These are phyloP conservation scores for Digitaria exilis DNA, from an alignment of 202 grass and related monocot species.

Conservation along the genomic window DNA sequence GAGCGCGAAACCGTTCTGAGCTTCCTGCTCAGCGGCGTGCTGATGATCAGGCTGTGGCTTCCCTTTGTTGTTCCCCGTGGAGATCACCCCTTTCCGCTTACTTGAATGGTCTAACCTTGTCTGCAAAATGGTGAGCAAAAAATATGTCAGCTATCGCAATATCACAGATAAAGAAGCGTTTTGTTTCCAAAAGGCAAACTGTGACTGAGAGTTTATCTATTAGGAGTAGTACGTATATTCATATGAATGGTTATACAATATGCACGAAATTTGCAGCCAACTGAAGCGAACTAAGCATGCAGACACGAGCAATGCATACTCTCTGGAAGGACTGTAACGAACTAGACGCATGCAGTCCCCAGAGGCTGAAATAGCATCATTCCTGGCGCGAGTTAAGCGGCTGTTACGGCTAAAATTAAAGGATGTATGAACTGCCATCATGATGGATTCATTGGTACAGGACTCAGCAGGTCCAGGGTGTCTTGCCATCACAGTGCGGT, in stretches of 20 bases:
- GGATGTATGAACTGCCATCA: neutral
- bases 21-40: neutral
- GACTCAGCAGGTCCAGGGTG: neutral
- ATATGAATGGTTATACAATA: neutral
- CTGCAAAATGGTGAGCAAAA: constrained; percentile 9
- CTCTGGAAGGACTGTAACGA: neutral
- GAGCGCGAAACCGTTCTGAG: constrained; percentile 31
- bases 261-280: neutral
- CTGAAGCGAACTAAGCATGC: neutral
- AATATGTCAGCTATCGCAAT: neutral
- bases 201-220: neutral
- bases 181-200: too few relatives aligned
- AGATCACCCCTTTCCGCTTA: neutral
- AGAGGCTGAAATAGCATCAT: neutral
- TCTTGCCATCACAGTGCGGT: neutral
- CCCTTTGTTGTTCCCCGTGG: constrained; percentile 4
- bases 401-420: neutral
- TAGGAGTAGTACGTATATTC: neutral
- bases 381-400: neutral
- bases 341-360: too few relatives aligned
- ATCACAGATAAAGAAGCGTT: neutral
- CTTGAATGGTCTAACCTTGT: constrained; percentile 25
- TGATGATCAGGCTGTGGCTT: constrained; percentile 4
- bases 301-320: neutral
- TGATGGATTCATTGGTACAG: neutral